phyloP scores from a whole-genome alignment of 2,329 filamentous ascomycete genomes.

The Penicillium sp. region DNA sequence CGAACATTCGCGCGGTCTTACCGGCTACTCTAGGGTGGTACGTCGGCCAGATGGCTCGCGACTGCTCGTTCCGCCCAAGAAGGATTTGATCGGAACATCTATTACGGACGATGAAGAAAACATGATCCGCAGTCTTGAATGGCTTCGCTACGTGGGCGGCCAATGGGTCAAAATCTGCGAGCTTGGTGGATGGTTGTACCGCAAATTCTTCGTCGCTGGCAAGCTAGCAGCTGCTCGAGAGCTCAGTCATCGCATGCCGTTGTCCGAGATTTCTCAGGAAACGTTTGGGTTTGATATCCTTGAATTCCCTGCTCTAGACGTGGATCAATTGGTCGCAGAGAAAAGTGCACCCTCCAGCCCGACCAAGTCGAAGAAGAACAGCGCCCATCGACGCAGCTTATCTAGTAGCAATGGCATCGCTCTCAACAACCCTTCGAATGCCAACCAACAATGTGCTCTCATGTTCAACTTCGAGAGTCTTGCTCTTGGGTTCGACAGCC shows the following conservation, averaged over 20 bases:
- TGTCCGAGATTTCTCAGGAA: conserved; percentile 51
- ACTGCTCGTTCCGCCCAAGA: conserved; percentile 67
- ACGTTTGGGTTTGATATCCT: conserved; percentile 45
- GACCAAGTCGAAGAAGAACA: conserved; percentile 33
- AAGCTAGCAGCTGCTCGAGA: conserved; percentile 59
- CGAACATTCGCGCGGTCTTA: conserved; percentile 34
- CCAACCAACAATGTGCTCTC: conserved; percentile 58
- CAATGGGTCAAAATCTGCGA: conserved; percentile 73
- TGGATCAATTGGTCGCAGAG: conserved; percentile 29
- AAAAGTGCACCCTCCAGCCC: conserved; percentile 37
- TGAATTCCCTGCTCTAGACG: conserved; percentile 27
- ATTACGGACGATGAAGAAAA: conserved; percentile 66
- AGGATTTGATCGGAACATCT: conserved; percentile 71
- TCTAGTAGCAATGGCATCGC: conserved; percentile 27
- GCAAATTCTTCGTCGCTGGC: conserved; percentile 67
- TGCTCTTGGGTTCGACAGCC: conserved; percentile 66
- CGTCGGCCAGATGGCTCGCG: conserved; percentile 54
- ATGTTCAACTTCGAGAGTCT: conserved; percentile 72
- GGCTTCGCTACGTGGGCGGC: conserved; percentile 76
- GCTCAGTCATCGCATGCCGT: conserved; percentile 56
- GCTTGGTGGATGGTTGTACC: conserved; percentile 74
- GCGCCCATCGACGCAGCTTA: conserved; percentile 34
- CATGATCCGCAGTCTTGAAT: conserved; percentile 80
- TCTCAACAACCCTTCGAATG: conserved; percentile 9
- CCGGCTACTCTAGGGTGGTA: conserved; percentile 50